Conservation (phyloP, 2,329 filamentous ascomycete genomes). For the Alternaria sp. region DNA sequence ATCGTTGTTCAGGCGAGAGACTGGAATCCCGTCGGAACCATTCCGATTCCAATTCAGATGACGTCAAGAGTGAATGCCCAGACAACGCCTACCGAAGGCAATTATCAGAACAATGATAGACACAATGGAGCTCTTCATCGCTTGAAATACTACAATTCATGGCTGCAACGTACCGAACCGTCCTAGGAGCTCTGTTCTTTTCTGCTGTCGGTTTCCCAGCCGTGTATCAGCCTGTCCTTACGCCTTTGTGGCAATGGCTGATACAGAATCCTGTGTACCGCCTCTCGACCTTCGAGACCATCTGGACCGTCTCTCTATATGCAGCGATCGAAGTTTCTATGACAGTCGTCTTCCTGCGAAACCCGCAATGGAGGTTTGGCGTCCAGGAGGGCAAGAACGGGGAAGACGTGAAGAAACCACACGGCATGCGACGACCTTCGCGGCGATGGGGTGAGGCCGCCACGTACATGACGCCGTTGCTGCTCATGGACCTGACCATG, state of each 20-base stretch:
- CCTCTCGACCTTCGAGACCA: background rate
- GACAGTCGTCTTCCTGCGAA: background rate
- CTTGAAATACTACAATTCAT: no score
- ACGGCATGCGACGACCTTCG: constrained; percentile 2
- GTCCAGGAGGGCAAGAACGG: background rate
- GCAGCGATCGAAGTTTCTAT: constrained; percentile 1
- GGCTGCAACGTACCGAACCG: background rate
- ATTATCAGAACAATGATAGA: background rate
- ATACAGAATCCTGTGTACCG: background rate
- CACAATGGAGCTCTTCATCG: background rate
- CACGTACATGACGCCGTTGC: background rate
- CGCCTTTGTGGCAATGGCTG: constrained; percentile 1
- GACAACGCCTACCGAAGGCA: background rate
- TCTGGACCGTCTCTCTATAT: constrained; percentile 3
- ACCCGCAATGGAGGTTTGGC: background rate
- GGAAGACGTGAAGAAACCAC: background rate
- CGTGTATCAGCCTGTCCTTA: background rate
- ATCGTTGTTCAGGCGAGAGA: background rate
- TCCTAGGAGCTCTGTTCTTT: background rate
- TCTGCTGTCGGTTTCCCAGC: background rate
- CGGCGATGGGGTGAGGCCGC: background rate
- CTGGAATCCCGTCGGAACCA: background rate
- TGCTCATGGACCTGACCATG: constrained; percentile 2
- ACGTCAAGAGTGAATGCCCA: constrained; percentile 1
- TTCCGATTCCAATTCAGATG: background rate